Conservation (phyloP, 2,329 filamentous ascomycete species). For the Alternaria sp. region DNA sequence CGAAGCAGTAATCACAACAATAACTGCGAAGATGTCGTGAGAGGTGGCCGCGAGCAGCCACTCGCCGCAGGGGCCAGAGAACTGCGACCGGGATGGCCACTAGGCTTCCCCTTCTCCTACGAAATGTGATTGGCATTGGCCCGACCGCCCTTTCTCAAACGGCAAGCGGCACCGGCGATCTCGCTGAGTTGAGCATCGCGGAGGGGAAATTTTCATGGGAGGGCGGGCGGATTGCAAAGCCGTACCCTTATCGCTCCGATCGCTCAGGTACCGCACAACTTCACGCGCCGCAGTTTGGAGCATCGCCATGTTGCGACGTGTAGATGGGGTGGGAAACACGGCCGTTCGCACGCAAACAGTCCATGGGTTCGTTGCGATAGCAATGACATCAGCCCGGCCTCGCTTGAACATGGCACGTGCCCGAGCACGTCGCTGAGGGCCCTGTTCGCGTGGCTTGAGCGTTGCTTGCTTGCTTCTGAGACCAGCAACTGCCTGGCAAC, state of each 20-base stretch:
- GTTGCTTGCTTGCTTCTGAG: conserved; percentile 15
- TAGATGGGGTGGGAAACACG: neutral
- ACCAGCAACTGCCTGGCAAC: conserved; percentile 20
- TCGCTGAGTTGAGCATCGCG: conserved; percentile 23
- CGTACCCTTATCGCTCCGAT: conserved; percentile 22
- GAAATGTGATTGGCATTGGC: conserved; percentile 25
- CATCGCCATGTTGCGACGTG: neutral
- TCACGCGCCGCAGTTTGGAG: neutral
- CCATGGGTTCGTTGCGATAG: conserved; percentile 2
- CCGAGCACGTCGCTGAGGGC: neutral
- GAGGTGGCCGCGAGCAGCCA: conserved; percentile 25
- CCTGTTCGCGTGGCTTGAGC: conserved; percentile 22
- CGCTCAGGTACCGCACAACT: conserved; percentile 27
- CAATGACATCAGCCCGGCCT: conserved; percentile 24
- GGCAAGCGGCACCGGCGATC: conserved; percentile 32
- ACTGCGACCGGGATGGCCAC: conserved; percentile 20
- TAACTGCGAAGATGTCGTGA: conserved; percentile 1
- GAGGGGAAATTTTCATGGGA: conserved; percentile 27
- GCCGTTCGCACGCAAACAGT: conserved; percentile 11
- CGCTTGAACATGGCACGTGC: conserved; percentile 17
- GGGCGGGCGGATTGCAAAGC: conserved; percentile 22
- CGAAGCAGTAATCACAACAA: neutral
- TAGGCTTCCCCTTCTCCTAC: conserved; percentile 7
- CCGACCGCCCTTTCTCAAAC: conserved; percentile 33
- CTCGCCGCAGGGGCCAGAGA: conserved; percentile 19